Conservation (phyloP, 106 monocot genomes). For the Xerophyta viscosa region DNA sequence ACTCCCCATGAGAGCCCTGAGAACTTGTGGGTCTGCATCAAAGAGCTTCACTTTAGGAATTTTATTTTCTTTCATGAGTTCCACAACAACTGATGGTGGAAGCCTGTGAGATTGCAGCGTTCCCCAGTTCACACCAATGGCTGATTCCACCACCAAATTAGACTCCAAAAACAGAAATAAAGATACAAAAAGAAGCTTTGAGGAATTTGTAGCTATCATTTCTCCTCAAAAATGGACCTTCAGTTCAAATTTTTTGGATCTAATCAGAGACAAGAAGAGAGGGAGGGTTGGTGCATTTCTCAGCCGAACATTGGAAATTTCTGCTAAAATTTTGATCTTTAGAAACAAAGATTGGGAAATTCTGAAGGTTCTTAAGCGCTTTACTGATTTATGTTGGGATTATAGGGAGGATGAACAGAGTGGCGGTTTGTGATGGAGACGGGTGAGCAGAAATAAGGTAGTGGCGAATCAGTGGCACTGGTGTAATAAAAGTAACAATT, state of each 20-base stretch:
- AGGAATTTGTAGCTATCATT: constrained; percentile 18
- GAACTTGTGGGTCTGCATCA: constrained; percentile 51
- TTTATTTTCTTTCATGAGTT: constrained; percentile 64
- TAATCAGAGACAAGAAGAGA: too few species aligned
- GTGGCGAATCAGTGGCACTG: too few species aligned
- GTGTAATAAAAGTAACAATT: too few species aligned
- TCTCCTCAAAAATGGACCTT: constrained; percentile 5
- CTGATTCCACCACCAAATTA: constrained; percentile 24
- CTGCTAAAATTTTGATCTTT: too few species aligned
- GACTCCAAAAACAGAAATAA: constrained; percentile 10
- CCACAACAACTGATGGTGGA: constrained; percentile 61
- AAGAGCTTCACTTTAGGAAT: constrained; percentile 91
- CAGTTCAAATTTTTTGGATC: neutral
- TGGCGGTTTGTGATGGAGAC: too few species aligned
- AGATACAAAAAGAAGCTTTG: constrained; percentile 3
- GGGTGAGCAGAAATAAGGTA: too few species aligned
- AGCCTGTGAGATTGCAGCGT: constrained; percentile 66
- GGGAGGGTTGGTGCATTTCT: too few species aligned
- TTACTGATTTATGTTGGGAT: too few species aligned
- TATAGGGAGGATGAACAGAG: too few species aligned
- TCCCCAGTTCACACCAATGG: constrained; percentile 95
- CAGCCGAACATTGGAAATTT: too few species aligned
- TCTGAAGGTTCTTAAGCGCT: too few species aligned
- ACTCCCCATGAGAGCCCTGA: constrained; percentile 77
- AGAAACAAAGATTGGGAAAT: too few species aligned